phyloP scores from a whole-genome alignment of 352 stramenopile species.

The Phytophthora megakarya region DNA sequence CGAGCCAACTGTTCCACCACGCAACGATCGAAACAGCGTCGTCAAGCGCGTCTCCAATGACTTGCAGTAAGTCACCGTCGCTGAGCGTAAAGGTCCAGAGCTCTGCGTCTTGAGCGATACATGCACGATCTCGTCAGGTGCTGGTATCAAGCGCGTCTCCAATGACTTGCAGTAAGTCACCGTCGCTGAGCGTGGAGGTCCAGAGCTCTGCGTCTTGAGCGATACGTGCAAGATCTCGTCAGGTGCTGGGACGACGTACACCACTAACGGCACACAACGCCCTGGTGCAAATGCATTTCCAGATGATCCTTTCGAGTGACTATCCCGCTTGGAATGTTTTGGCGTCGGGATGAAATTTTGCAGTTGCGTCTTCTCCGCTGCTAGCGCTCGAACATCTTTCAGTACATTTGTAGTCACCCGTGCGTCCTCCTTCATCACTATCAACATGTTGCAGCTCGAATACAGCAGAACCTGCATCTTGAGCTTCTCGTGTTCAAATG shows the following conservation, averaged over 20 bases:
- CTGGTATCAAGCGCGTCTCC: conserved; percentile 63
- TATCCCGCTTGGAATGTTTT: conserved; percentile 51
- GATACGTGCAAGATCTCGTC: conserved; percentile 50
- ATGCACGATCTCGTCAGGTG: conserved; percentile 55
- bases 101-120: conserved; percentile 32
- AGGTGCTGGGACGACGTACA: conserved; percentile 63
- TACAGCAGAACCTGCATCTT: conserved; percentile 75
- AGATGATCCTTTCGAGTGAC: conserved; percentile 26
- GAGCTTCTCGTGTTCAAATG: conserved; percentile 52
- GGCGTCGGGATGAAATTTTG: conserved; percentile 35
- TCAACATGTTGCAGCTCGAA: conserved; percentile 61
- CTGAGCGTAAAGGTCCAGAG: conserved; percentile 44
- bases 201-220: conserved; percentile 34
- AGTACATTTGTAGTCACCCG: conserved; percentile 49
- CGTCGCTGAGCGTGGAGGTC: conserved; percentile 48
- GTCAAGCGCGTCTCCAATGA: conserved; percentile 58
- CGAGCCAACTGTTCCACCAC: conserved; percentile 55
- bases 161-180: conserved; percentile 62
- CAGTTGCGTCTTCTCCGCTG: conserved; percentile 63
- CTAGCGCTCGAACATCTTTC: conserved; percentile 51
- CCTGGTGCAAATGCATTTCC: conserved; percentile 58
- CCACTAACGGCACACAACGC: conserved; percentile 64
- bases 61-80: conserved; percentile 64
- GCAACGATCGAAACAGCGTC: conserved; percentile 57
- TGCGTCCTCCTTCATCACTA: conserved; percentile 50